phyloP scores from a whole-genome alignment of 2,329 filamentous ascomycete species.

The Monosporascus sp. region DNA sequence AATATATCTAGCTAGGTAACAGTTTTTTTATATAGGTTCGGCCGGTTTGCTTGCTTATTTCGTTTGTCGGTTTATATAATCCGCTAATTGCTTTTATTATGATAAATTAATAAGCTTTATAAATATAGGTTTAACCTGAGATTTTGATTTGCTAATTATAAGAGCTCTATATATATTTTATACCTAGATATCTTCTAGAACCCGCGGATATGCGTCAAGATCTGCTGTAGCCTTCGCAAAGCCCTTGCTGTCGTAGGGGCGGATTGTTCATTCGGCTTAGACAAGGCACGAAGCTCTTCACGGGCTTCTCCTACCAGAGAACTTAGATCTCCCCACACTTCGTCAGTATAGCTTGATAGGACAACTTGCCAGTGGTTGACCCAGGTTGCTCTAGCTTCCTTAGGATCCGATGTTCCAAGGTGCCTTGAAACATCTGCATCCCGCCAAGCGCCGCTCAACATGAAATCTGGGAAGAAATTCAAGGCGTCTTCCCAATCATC shows the following conservation, averaged over 20 bases:
- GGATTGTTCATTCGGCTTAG: constrained; percentile 17
- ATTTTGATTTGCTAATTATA: too few species aligned
- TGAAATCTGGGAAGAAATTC: constrained; percentile 45
- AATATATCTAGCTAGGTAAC: too few species aligned
- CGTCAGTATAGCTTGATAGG: constrained; percentile 53
- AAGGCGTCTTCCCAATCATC: constrained; percentile 41
- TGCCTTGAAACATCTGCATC: constrained; percentile 22
- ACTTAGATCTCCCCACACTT: constrained; percentile 63
- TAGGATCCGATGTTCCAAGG: constrained; percentile 34
- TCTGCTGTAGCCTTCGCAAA: constrained; percentile 33
- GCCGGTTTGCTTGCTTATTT: too few species aligned
- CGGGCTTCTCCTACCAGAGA: constrained; percentile 52
- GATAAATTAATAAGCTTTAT: too few species aligned
- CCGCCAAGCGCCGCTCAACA: constrained; percentile 15
- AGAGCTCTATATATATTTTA: background rate
- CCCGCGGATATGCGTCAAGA: constrained; percentile 35
- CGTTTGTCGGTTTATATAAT: too few species aligned
- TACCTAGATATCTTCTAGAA: background rate
- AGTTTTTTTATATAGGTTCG: too few species aligned
- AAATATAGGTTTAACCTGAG: too few species aligned
- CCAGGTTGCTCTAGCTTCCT: constrained; percentile 41
- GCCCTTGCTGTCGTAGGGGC: constrained; percentile 27
- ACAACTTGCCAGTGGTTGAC: constrained; percentile 52
- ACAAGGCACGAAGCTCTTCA: constrained; percentile 46
- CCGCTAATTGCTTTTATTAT: too few species aligned